Evolutionary conservation across 2,329 filamentous ascomycete genomes (phyloP).

Genomic region (Fusarium ambrosium): DNA sequence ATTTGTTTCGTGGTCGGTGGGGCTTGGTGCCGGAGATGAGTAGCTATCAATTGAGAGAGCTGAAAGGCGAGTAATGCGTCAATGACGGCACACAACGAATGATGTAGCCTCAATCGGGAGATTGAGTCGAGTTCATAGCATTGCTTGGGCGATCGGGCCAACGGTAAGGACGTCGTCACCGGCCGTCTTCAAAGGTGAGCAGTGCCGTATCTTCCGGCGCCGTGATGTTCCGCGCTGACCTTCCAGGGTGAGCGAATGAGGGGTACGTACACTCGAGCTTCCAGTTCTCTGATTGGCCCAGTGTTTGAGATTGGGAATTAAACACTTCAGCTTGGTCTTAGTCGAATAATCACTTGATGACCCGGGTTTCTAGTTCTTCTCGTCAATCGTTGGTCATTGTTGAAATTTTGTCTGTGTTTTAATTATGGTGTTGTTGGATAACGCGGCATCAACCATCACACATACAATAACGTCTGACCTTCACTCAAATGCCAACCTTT

Average conservation of each 20-base stretch:
- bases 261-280: slow-evolving; percentile 9
- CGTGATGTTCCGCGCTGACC: slow-evolving; percentile 40
- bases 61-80: background rate
- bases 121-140: background rate
- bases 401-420: background rate
- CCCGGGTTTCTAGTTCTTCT: background rate
- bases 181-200: background rate
- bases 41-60: slow-evolving; percentile 21
- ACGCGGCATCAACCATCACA: background rate
- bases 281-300: slow-evolving; percentile 20
- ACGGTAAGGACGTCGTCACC: background rate
- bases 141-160: background rate
- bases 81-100: background rate
- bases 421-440: background rate
- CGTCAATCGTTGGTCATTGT: background rate
- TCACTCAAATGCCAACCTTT: background rate
- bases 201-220: slow-evolving; percentile 38
- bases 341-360: background rate
- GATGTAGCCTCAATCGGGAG: background rate
- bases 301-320: background rate
- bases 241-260: slow-evolving; percentile 6
- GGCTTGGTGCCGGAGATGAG: slow-evolving; percentile 12
- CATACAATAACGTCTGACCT: background rate
- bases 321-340: background rate
- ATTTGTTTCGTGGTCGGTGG: slow-evolving; percentile 31